A percentile compares a stretch with the other conserved stretches of the same genome.
phyloP scores from a whole-genome alignment of 805 yeast species.

The Candida methanosorbosa region DNA sequence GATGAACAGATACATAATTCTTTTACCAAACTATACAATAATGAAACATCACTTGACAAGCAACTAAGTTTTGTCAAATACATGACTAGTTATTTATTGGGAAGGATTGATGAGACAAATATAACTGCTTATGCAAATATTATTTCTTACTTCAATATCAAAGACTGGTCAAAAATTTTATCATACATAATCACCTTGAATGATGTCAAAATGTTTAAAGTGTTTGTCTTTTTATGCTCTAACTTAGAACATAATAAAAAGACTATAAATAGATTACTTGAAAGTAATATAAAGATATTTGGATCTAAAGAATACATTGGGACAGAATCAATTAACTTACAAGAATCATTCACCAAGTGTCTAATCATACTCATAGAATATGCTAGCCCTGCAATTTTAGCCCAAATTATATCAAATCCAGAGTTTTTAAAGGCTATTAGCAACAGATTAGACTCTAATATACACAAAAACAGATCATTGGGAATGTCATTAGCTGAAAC shows the following conservation, averaged over 20 bases:
- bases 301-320: slow-evolving; percentile 16
- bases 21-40: no score
- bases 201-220: neutral
- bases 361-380: slow-evolving; percentile 29
- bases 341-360: slow-evolving; percentile 39
- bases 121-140: slow-evolving; percentile 3
- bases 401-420: slow-evolving; percentile 24
- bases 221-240: neutral
- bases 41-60: no score
- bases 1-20: no score
- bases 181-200: no score
- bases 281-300: slow-evolving; percentile 7
- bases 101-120: neutral
- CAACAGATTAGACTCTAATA: slow-evolving; percentile 41
- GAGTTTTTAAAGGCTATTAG: slow-evolving; percentile 44
- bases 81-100: slow-evolving; percentile 1
- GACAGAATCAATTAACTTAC: slow-evolving; percentile 30
- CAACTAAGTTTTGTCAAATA: slow-evolving; percentile 4
- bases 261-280: neutral
- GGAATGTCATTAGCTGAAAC: slow-evolving; percentile 54
- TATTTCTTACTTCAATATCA: no score
- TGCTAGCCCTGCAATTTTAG: slow-evolving; percentile 14
- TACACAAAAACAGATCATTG: slow-evolving; percentile 34
- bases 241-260: neutral
- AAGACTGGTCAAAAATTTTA: no score